These are phyloP conservation scores for Colletotrichum coccodes DNA, from an alignment of 2,329 filamentous ascomycete species.

Conservation along the genomic window DNA sequence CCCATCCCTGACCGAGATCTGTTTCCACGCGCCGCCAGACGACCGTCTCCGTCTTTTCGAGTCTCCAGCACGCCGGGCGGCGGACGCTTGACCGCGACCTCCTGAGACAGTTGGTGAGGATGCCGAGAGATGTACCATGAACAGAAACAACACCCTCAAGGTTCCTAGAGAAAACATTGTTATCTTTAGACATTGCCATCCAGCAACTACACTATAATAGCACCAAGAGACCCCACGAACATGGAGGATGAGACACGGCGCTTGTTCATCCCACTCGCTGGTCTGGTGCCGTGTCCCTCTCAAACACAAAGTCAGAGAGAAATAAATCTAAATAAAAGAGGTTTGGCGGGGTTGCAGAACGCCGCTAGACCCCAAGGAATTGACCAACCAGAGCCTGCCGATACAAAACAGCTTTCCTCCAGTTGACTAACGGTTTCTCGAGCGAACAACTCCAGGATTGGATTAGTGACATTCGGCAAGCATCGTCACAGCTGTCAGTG, in stretches of 20 bases:
- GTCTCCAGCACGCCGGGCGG: conserved; percentile 2
- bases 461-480: background rate
- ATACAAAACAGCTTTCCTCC: conserved; percentile 36
- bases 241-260: conserved; percentile 6
- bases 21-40: conserved; percentile 6
- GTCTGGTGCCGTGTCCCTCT: background rate
- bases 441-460: background rate
- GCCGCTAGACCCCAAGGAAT: conserved; percentile 35
- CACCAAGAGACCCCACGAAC: background rate
- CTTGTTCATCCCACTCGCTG: background rate
- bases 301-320: conserved; percentile 1
- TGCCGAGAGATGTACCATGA: conserved; percentile 28
- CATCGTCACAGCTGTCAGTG: background rate
- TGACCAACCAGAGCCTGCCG: conserved; percentile 44
- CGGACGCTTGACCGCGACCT: conserved; percentile 15
- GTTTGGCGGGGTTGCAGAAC: conserved; percentile 22
- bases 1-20: conserved; percentile 21
- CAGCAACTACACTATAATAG: background rate
- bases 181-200: conserved; percentile 15
- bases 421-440: conserved; percentile 27
- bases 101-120: conserved; percentile 27
- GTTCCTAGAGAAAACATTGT: conserved; percentile 3
- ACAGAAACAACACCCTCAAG: conserved; percentile 7
- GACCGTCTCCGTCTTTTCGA: background rate
- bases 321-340: conserved; percentile 7